Percentiles rank a stretch among this genome's conserved stretches.
These are phyloP conservation scores for Citrullus mucosospermus DNA, from an alignment of 306 rosid species.

Conservation along the genomic window DNA sequence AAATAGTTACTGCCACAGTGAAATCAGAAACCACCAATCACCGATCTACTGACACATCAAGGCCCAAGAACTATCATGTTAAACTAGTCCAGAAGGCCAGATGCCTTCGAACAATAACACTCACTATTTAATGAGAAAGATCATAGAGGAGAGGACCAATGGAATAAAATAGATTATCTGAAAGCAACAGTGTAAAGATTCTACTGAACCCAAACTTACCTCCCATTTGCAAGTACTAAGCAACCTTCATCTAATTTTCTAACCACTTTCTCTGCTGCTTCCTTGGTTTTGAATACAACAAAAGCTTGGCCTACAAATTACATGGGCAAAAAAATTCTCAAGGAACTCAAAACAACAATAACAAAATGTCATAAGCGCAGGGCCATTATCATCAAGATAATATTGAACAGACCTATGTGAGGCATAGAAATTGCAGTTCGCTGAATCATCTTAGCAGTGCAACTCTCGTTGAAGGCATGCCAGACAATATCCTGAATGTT, in stretches of 20 bases:
- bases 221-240: conserved; percentile 61
- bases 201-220: conserved; percentile 34
- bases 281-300: conserved; percentile 48
- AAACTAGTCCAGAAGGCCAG: background rate
- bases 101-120: background rate
- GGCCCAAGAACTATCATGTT: background rate
- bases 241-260: conserved; percentile 47
- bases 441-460: conserved; percentile 71
- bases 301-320: conserved; percentile 70
- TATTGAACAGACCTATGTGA: conserved; percentile 36
- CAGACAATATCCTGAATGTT: conserved; percentile 48
- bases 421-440: conserved; percentile 48
- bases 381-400: background rate
- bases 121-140: background rate
- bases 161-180: background rate
- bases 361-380: background rate
- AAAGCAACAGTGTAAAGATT: background rate
- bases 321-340: background rate
- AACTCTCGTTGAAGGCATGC: conserved; percentile 51
- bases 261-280: conserved; percentile 47
- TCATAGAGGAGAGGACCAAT: background rate
- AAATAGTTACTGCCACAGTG: background rate
- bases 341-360: background rate
- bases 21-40: background rate
- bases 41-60: background rate